Percentiles rank a stretch among this genome's conserved stretches.
These are phyloP conservation scores for Gossypium rotundifolium DNA, from an alignment of 345 rosid genomes.

Conservation along the genomic window DNA sequence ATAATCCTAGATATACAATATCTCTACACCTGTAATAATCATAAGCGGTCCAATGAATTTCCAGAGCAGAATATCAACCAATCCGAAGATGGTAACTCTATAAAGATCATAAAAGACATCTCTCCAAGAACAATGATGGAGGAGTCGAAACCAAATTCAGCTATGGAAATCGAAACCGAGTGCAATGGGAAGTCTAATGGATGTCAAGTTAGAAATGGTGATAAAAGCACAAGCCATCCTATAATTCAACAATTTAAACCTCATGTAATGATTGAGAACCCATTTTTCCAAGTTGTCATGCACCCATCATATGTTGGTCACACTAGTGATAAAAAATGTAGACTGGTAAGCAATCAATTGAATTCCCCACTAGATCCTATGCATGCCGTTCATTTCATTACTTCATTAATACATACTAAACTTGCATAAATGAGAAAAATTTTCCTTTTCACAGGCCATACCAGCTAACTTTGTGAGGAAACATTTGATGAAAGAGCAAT, in stretches of 20 bases:
- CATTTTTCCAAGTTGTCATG: slow-evolving; percentile 12
- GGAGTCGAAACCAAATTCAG: not conserved
- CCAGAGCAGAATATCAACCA: not conserved
- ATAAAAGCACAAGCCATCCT: not conserved
- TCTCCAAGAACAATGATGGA: too few relatives aligned
- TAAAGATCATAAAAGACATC: too few relatives aligned
- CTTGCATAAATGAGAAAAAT: not conserved
- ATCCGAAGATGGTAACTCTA: not conserved
- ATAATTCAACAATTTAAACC: not conserved
- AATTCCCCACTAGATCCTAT: not conserved
- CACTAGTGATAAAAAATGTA: too few relatives aligned
- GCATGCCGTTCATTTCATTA: not conserved
- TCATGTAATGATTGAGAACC: slow-evolving; percentile 8
- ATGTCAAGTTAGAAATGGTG: not conserved
- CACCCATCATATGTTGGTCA: slow-evolving; percentile 8
- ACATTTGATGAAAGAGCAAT: not conserved
- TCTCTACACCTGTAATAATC: not conserved
- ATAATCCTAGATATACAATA: slow-evolving; percentile 15
- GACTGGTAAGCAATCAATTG: slow-evolving; percentile 3
- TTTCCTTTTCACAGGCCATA: slow-evolving; percentile 1
- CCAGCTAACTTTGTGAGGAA: not conserved
- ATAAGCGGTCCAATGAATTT: not conserved
- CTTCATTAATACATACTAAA: not conserved
- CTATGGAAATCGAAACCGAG: not conserved
- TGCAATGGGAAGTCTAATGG: not conserved